A percentile compares a stretch with the other conserved stretches of the same genome.
These are phyloP conservation scores for Moesziomyces globuligerus DNA, from an alignment of 1,284 basidiomycete species.

Conservation along the genomic window DNA sequence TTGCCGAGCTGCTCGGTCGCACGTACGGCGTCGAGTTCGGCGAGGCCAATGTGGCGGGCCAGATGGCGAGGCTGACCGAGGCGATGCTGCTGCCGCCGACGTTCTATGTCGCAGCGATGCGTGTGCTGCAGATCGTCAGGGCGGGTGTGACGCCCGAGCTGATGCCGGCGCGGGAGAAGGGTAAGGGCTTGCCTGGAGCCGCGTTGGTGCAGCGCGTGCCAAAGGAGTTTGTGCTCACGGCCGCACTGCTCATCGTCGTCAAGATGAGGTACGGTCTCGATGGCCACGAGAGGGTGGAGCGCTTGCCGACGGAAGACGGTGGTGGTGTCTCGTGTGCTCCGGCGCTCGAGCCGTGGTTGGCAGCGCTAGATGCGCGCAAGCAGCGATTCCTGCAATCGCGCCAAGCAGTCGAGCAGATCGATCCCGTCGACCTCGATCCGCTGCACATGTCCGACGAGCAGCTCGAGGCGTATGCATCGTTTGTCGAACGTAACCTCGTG, in stretches of 20 bases:
- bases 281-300: conserved; percentile 39
- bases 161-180: conserved; percentile 69
- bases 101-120: conserved; percentile 50
- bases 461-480: conserved; percentile 76
- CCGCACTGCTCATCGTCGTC: conserved; percentile 67
- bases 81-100: conserved; percentile 79
- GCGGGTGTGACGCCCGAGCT: conserved; percentile 67
- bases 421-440: conserved; percentile 73
- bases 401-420: conserved; percentile 69
- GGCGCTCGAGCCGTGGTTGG: conserved; percentile 27
- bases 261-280: conserved; percentile 65
- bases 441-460: conserved; percentile 72
- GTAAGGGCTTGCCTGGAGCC: conserved; percentile 8
- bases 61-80: conserved; percentile 82
- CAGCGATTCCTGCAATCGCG: conserved; percentile 8
- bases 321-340: conserved; percentile 31
- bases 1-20: conserved; percentile 75
- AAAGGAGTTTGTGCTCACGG: conserved; percentile 79
- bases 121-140: conserved; percentile 36
- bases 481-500: conserved; percentile 74
- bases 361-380: conserved; percentile 20
- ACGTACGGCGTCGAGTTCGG: conserved; percentile 75
- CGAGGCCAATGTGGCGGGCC: conserved; percentile 79
- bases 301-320: background rate
- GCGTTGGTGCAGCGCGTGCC: conserved; percentile 72